These are phyloP conservation scores for Cenchrus purpureus DNA, from an alignment of 176 grass and related monocot genomes.

Conservation along the genomic window DNA sequence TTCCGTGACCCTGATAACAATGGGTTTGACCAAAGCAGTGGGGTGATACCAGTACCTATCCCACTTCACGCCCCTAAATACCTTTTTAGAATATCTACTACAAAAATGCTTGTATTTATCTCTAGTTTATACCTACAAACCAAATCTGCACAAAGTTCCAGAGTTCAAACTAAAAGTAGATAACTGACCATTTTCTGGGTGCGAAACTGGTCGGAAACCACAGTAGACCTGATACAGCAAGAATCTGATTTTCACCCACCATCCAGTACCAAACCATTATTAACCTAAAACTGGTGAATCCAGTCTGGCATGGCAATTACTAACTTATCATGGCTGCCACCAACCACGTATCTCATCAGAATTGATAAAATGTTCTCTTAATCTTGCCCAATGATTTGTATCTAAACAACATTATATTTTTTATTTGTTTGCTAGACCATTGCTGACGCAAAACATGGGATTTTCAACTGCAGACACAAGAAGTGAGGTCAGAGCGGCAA, in stretches of 20 bases:
- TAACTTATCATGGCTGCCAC: background rate
- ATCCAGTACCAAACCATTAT: background rate
- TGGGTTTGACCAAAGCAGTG: background rate
- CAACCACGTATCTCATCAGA: too few relatives aligned
- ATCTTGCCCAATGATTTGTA: background rate
- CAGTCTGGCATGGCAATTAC: background rate
- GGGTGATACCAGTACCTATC: background rate
- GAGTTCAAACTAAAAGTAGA: background rate
- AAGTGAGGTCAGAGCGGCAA: too few relatives aligned
- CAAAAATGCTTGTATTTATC: background rate
- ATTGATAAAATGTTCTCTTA: too few relatives aligned
- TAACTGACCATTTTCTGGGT: background rate
- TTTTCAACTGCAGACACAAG: too few relatives aligned
- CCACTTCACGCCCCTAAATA: background rate
- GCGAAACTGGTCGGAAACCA: background rate
- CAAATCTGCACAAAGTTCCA: background rate
- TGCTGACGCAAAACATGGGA: too few relatives aligned
- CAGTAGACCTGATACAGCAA: background rate
- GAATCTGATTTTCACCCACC: background rate
- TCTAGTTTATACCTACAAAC: background rate
- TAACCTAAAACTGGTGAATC: background rate
- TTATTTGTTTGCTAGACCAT: too few relatives aligned
- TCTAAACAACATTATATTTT: too few relatives aligned
- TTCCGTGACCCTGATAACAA: background rate
- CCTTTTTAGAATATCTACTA: background rate